A percentile compares a stretch with the other conserved stretches of the same genome.
phyloP scores from a whole-genome alignment of 1,284 basidiomycete species.

The Fomitopsis schrenkii region DNA sequence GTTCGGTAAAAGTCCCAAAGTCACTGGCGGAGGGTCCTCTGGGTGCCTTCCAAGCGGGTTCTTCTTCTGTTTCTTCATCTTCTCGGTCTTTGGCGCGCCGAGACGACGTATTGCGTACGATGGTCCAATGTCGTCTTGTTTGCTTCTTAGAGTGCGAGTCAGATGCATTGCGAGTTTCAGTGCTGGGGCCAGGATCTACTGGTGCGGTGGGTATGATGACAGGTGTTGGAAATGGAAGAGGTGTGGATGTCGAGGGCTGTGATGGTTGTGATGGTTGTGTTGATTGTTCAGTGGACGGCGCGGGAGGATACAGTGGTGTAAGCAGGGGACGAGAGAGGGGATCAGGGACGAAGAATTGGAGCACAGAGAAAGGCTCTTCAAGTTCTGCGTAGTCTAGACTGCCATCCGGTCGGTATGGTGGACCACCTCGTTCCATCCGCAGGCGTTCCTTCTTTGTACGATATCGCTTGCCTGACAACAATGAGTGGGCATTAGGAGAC shows the following conservation, averaged over 20 bases:
- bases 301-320: conserved; percentile 49
- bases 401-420: conserved; percentile 61
- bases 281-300: conserved; percentile 17
- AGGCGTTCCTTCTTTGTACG: conserved; percentile 75
- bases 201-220: conserved; percentile 25
- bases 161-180: conserved; percentile 1
- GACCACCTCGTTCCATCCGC: conserved; percentile 67
- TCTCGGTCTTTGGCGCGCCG: conserved; percentile 47
- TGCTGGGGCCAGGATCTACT: conserved; percentile 6
- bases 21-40: conserved; percentile 52
- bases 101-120: conserved; percentile 32
- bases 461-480: conserved; percentile 61
- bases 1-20: conserved; percentile 54
- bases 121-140: conserved; percentile 37
- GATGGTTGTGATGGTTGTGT: conserved; percentile 7
- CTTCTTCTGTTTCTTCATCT: conserved; percentile 36
- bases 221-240: conserved; percentile 22
- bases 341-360: conserved; percentile 61
- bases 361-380: conserved; percentile 71
- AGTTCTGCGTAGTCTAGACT: conserved; percentile 72
- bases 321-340: conserved; percentile 48
- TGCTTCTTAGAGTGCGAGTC: conserved; percentile 9
- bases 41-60: conserved; percentile 38
- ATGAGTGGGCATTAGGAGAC: neutral
- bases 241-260: neutral